Percentiles rank a stretch among this genome's conserved stretches.
phyloP scores from a whole-genome alignment of 129 eudicot genomes.

The Logfia minima region DNA sequence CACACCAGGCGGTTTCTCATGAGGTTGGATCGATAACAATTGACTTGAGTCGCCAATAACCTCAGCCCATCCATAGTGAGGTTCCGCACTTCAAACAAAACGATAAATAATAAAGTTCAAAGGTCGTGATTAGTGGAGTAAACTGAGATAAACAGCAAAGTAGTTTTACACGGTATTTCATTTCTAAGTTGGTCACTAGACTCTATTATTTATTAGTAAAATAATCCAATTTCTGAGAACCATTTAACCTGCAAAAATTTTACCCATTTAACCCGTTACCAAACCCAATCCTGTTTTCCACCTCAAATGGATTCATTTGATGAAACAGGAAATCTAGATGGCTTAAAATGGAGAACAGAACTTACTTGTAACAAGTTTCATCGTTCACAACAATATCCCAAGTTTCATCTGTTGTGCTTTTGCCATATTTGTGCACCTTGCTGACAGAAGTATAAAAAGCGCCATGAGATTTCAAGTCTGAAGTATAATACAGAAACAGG shows the following conservation, averaged over 20 bases:
- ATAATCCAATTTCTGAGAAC: neutral
- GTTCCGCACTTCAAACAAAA: constrained; percentile 66
- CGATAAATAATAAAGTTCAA: neutral
- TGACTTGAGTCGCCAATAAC: constrained; percentile 90
- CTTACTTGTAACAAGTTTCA: constrained; percentile 89
- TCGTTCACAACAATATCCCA: constrained; percentile 92
- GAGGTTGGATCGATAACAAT: constrained; percentile 70
- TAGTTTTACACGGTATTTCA: neutral
- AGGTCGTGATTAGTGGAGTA: neutral
- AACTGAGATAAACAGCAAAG: no score
- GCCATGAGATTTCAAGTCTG: neutral
- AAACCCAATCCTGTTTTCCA: neutral
- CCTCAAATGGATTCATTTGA: neutral
- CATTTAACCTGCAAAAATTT: neutral
- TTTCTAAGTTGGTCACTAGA: neutral
- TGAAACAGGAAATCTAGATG: neutral
- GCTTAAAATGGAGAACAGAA: neutral
- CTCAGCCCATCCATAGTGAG: constrained; percentile 98
- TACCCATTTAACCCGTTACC: neutral
- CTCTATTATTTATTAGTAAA: neutral
- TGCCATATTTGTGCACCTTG: constrained; percentile 95
- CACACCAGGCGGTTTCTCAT: constrained; percentile 76
- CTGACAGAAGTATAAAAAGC: constrained; percentile 34
- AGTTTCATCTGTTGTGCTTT: constrained; percentile 91
- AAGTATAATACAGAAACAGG: neutral